phyloP scores from a whole-genome alignment of 495 filamentous ascomycete genomes.

The Pyrenula aspistea region DNA sequence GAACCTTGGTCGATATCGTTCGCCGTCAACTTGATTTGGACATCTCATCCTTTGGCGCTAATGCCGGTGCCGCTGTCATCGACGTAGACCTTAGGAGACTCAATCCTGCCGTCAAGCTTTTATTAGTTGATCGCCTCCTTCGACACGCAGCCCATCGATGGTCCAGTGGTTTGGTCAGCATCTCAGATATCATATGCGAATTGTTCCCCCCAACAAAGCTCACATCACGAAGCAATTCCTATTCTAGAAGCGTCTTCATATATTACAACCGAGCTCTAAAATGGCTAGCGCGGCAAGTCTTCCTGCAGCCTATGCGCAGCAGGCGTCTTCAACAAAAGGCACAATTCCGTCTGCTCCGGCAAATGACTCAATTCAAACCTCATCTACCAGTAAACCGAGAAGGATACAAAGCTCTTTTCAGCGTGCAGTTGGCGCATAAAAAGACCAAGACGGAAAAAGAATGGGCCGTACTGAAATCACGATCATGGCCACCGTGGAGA shows the following conservation, averaged over 20 bases:
- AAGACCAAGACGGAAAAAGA: slow-evolving; percentile 48
- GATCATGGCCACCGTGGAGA: slow-evolving; percentile 64
- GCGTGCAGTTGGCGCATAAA: slow-evolving; percentile 49
- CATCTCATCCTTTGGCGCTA: background rate
- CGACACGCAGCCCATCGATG: background rate
- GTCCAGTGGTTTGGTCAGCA: background rate
- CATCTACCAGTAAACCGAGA: slow-evolving; percentile 42
- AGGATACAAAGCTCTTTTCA: slow-evolving; percentile 50
- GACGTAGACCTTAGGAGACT: background rate
- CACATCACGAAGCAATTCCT: background rate
- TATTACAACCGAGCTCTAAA: background rate
- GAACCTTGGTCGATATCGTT: slow-evolving; percentile 5
- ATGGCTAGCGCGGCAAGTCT: background rate
- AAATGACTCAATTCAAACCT: slow-evolving; percentile 47
- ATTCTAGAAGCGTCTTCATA: background rate
- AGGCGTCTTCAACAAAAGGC: slow-evolving; percentile 38
- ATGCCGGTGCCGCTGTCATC: background rate
- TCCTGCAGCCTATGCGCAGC: background rate
- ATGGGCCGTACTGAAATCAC: slow-evolving; percentile 45
- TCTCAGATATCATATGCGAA: background rate
- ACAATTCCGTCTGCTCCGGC: slow-evolving; percentile 49
- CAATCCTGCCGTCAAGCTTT: background rate
- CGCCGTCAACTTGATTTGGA: background rate
- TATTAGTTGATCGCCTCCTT: background rate
- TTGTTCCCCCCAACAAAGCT: background rate